Evolutionary conservation across 2,329 filamentous ascomycete genomes (phyloP).

Genomic region (Alternaria incomplexa): DNA sequence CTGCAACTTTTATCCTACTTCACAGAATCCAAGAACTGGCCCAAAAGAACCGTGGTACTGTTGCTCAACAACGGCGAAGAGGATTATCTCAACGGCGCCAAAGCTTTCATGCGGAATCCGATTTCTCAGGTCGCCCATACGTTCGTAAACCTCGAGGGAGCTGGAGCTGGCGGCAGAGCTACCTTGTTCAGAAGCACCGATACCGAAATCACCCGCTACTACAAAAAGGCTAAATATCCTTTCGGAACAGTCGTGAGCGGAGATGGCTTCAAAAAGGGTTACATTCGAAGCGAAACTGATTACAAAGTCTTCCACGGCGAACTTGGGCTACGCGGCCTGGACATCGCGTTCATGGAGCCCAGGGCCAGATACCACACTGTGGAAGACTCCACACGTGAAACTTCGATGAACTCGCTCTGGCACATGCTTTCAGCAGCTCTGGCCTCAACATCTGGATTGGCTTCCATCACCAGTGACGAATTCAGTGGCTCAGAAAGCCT

Average conservation of each 20-base stretch:
- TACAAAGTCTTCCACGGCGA: constrained; percentile 81
- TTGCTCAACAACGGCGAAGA: constrained; percentile 97
- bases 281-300: constrained; percentile 87
- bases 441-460: constrained; percentile 73
- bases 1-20: constrained; percentile 89
- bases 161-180: constrained; percentile 87
- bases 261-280: constrained; percentile 80
- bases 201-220: constrained; percentile 81
- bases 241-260: constrained; percentile 83
- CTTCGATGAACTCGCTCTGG: constrained; percentile 76
- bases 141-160: constrained; percentile 94
- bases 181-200: constrained; percentile 89
- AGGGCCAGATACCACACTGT: constrained; percentile 88
- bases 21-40: constrained; percentile 70
- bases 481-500: constrained; percentile 69
- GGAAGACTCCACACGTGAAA: constrained; percentile 83
- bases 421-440: constrained; percentile 92
- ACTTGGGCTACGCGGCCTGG: constrained; percentile 83
- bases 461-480: constrained; percentile 68
- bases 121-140: constrained; percentile 81
- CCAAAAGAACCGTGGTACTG: constrained; percentile 79
- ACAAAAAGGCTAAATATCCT: constrained; percentile 73
- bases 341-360: constrained; percentile 89
- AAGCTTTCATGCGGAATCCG: constrained; percentile 82
- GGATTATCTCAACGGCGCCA: constrained; percentile 86